Base-by-base conservation (phyloP, 164 flowering plant species). In the Stephania japonica region DNA sequence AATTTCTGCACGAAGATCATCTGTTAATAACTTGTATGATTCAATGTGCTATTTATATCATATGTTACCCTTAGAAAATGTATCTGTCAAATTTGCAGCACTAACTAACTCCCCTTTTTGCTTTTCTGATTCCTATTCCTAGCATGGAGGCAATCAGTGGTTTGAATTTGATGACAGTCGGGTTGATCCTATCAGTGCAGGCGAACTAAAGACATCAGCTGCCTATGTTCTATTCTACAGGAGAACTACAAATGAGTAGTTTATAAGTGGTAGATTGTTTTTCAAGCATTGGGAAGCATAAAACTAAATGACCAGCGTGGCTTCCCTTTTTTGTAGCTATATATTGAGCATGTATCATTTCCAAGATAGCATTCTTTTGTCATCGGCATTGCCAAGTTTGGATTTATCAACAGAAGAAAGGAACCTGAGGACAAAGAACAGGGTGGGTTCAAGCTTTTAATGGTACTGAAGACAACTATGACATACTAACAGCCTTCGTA, bases 171-270 rank as follows among this genome's bases (percentile, higher is more conserved):
- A 91, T 67, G 98, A 94, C 81, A 89, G 92, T 81, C 87, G 75
- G 72, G 97, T 94, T 69, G 74, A 43, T 72, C 88, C 90, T 13
- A 81, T 91, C 72, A 79, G 78, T 75, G 88, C 78, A 81, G 94
- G 89, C 67, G 86, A 84, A 78, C 85, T 94, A 47, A 94, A 88
- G 78, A 82, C 94, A n/a, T 86, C 98, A 0, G 98, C 97, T 62
- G 96, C 97, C 50, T 94, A 94, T 84, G 93, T 94, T 78, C 91
- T 94, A 72, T 94, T 94, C 85, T 94, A 91, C 81, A 80, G 91
- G 81, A 89, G 97, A 85, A 83, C 89, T 42, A 73, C 77, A 50
- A 87, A 87, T 69, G 82, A 65, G 67, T 81, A 75, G 79, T 65
- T 26, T 38, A 16, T 32, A 50, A 19, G 41, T 19, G 64, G 24